These are phyloP conservation scores for Bidens hawaiensis DNA, from an alignment of 140 eudicot genomes.

Conservation along the genomic window DNA sequence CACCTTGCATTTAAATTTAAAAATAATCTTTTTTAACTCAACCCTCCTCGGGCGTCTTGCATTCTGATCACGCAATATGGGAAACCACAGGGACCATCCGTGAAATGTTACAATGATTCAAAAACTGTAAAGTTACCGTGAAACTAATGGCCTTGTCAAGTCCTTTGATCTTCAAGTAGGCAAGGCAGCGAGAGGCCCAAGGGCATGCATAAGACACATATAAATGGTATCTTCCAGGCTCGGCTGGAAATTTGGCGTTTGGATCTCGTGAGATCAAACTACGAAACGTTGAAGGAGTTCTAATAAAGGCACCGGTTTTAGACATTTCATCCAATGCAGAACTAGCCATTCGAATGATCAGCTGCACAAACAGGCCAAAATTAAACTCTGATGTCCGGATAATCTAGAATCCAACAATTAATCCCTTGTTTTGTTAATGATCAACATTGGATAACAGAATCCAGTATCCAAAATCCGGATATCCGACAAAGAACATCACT, in stretches of 20 bases:
- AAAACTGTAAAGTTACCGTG: slow-evolving; percentile 40
- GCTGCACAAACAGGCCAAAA: slow-evolving; percentile 23
- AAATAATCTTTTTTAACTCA: too few species aligned
- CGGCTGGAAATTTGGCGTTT: slow-evolving; percentile 36
- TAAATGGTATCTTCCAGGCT: slow-evolving; percentile 80
- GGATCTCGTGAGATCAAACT: slow-evolving; percentile 33
- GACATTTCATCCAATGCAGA: slow-evolving; percentile 87
- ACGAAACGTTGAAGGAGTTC: slow-evolving; percentile 83
- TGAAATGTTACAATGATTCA: slow-evolving; percentile 1
- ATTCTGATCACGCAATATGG: too few species aligned
- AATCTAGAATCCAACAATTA: too few species aligned
- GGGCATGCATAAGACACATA: slow-evolving; percentile 96
- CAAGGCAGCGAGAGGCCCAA: slow-evolving; percentile 92
- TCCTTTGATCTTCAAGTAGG: slow-evolving; percentile 82
- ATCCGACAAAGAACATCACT: not conserved
- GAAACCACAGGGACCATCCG: too few species aligned
- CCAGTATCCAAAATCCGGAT: not conserved
- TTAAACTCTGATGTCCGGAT: too few species aligned
- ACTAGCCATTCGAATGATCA: slow-evolving; percentile 57
- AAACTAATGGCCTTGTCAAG: slow-evolving; percentile 79
- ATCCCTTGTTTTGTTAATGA: too few species aligned
- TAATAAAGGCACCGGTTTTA: slow-evolving; percentile 66
- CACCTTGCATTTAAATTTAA: too few species aligned
- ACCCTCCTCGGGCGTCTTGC: too few species aligned
- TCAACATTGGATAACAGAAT: not conserved